phyloP scores from a whole-genome alignment of 805 yeast species.

The Zygoascus bituminiphila region DNA sequence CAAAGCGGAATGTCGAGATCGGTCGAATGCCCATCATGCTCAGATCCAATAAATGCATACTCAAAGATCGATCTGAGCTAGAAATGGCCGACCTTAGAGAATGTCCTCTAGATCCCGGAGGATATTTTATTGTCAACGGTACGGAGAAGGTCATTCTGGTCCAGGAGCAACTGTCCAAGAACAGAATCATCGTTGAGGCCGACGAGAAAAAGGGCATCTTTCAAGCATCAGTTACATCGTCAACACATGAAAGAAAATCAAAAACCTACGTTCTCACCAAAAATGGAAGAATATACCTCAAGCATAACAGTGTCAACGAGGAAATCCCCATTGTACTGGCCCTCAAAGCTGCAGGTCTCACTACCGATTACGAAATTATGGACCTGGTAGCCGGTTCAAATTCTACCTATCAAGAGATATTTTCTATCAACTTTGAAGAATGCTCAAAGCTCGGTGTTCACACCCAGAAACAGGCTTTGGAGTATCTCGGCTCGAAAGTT shows the following conservation, averaged over 20 bases:
- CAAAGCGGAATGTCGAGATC: slow-evolving; percentile 83
- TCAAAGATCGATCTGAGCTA: slow-evolving; percentile 66
- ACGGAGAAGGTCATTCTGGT: slow-evolving; percentile 95
- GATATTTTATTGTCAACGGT: slow-evolving; percentile 95
- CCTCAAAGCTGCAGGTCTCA: slow-evolving; percentile 89
- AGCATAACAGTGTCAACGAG: slow-evolving; percentile 92
- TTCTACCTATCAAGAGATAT: slow-evolving; percentile 81
- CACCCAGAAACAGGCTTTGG: slow-evolving; percentile 91
- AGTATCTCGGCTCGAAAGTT: slow-evolving; percentile 83
- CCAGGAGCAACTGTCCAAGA: slow-evolving; percentile 93
- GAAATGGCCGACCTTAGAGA: slow-evolving; percentile 86
- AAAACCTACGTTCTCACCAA: slow-evolving; percentile 93
- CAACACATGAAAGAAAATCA: slow-evolving; percentile 96
- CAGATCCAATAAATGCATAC: slow-evolving; percentile 82
- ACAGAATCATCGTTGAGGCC: slow-evolving; percentile 96
- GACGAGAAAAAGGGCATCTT: slow-evolving; percentile 91
- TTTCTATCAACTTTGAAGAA: slow-evolving; percentile 90
- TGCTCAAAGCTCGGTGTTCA: slow-evolving; percentile 75
- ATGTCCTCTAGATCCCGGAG: slow-evolving; percentile 98
- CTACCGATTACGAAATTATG: slow-evolving; percentile 86
- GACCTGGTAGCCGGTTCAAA: slow-evolving; percentile 91
- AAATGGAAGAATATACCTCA: slow-evolving; percentile 78
- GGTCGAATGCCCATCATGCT: slow-evolving; percentile 99
- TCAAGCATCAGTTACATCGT: slow-evolving; percentile 95
- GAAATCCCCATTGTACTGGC: slow-evolving; percentile 92